Conservation (phyloP, 192 early-diverging fungal genomes). For the Podila horticola region DNA sequence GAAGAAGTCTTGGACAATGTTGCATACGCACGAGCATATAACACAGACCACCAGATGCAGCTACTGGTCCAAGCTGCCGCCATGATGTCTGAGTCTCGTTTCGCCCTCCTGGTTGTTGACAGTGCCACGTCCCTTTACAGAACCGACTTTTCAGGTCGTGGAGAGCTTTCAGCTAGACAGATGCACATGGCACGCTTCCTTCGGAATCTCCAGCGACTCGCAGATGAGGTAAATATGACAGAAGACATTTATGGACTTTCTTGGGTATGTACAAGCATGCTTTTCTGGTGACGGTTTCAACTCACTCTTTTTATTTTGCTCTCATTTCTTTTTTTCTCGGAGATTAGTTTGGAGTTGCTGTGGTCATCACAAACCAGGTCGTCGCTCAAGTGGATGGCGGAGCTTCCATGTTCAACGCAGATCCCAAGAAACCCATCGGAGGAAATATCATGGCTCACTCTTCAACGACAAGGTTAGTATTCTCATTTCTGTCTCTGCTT, state of each 20-base stretch:
- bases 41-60: constrained; percentile 93
- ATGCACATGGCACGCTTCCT: constrained; percentile 94
- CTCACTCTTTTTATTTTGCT: neutral
- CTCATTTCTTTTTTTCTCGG: neutral
- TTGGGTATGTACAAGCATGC: neutral
- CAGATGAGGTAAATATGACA: constrained; percentile 78
- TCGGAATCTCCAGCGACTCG: constrained; percentile 83
- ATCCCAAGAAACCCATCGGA: constrained; percentile 96
- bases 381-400: constrained; percentile 94
- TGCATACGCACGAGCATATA: constrained; percentile 93
- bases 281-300: neutral
- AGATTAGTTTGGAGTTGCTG: constrained; percentile 90
- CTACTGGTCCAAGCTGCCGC: constrained; percentile 86
- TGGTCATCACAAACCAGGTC: constrained; percentile 98
- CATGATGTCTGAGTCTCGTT: constrained; percentile 90
- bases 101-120: constrained; percentile 90
- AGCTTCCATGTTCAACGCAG: constrained; percentile 83
- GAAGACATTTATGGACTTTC: neutral
- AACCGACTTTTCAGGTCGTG: constrained; percentile 97
- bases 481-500: no score
- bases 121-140: constrained; percentile 93
- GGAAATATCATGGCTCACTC: constrained; percentile 98
- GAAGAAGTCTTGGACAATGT: constrained; percentile 95
- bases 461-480: constrained; percentile 87
- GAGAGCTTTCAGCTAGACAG: constrained; percentile 94